phyloP scores from a whole-genome alignment of 2,329 filamentous ascomycete genomes.

The Pseudophaeomoniella oleicola region DNA sequence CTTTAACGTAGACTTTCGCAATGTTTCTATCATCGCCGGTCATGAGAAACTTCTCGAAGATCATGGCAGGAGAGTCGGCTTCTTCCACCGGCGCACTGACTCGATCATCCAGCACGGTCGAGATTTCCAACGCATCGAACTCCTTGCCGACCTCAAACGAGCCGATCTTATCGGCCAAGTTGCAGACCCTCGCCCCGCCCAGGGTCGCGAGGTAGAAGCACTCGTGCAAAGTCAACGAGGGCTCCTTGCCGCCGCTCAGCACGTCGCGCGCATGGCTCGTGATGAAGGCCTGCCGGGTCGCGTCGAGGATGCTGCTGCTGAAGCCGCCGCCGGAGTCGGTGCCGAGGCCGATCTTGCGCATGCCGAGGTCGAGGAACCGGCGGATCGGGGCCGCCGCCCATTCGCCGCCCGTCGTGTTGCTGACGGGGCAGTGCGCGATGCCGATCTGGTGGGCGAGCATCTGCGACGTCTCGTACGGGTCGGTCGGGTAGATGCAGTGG shows the following conservation, averaged over 20 bases:
- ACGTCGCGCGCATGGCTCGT: constrained; percentile 16
- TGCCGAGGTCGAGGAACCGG: constrained; percentile 35
- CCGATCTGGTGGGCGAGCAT: constrained; percentile 33
- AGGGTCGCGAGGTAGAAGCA: constrained; percentile 18
- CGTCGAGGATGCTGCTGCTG: constrained; percentile 41
- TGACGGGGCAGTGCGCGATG: constrained; percentile 44
- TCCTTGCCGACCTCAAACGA: constrained; percentile 45
- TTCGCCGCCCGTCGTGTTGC: constrained; percentile 46
- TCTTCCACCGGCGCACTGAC: constrained; percentile 41
- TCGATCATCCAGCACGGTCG: constrained; percentile 16
- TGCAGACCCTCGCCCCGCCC: constrained; percentile 17
- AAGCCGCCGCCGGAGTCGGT: constrained; percentile 48
- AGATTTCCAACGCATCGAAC: constrained; percentile 44
- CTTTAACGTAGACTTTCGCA: constrained; percentile 37
- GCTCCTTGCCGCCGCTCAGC: constrained; percentile 9
- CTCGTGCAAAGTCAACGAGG: neutral
- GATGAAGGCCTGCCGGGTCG: constrained; percentile 42
- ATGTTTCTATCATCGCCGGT: constrained; percentile 52
- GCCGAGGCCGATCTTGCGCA: constrained; percentile 47
- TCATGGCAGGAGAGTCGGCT: constrained; percentile 26
- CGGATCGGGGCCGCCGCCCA: constrained; percentile 45
- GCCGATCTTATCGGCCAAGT: constrained; percentile 29
- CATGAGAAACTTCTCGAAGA: constrained; percentile 52
- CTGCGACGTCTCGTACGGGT: constrained; percentile 32
- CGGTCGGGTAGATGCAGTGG: constrained; percentile 46